These are phyloP conservation scores for Dentipellis fragilis DNA, from an alignment of 768 basidiomycete genomes.

Conservation along the genomic window DNA sequence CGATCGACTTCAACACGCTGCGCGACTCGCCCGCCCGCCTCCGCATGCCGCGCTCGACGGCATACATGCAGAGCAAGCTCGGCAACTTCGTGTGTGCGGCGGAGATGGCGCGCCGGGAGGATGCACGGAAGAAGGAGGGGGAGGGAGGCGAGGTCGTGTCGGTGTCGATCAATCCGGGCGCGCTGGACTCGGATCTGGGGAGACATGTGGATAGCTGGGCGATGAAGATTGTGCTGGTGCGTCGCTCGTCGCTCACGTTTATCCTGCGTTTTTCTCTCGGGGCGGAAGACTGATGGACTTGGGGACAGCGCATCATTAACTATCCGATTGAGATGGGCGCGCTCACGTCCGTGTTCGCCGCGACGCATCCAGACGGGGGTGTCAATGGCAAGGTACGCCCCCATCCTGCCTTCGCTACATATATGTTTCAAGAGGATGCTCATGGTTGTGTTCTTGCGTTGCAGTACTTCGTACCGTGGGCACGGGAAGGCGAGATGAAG, in stretches of 20 bases:
- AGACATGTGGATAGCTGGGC: background rate
- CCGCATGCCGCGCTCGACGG: background rate
- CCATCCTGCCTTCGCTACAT: background rate
- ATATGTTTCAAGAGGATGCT: background rate
- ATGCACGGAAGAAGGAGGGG: too few species aligned
- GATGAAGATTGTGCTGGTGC: background rate
- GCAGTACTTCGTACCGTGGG: constrained; percentile 9
- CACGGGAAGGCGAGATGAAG: constrained; percentile 3
- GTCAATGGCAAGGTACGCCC: constrained; percentile 4
- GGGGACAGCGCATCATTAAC: background rate
- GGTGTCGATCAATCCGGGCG: background rate
- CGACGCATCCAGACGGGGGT: background rate
- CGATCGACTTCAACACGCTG: constrained; percentile 15
- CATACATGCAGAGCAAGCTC: constrained; percentile 7
- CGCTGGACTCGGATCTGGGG: background rate
- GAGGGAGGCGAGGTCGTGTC: background rate
- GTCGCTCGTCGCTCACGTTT: too few species aligned
- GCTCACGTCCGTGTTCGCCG: background rate
- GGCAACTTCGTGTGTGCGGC: background rate
- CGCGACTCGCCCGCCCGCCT: constrained; percentile 11
- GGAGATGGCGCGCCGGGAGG: background rate
- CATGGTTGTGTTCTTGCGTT: background rate
- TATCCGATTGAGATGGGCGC: constrained; percentile 1
- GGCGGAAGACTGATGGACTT: too few species aligned
- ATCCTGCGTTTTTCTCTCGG: too few species aligned